Base-by-base conservation (phyloP, 257 asterid species). In the Lantana camara region DNA sequence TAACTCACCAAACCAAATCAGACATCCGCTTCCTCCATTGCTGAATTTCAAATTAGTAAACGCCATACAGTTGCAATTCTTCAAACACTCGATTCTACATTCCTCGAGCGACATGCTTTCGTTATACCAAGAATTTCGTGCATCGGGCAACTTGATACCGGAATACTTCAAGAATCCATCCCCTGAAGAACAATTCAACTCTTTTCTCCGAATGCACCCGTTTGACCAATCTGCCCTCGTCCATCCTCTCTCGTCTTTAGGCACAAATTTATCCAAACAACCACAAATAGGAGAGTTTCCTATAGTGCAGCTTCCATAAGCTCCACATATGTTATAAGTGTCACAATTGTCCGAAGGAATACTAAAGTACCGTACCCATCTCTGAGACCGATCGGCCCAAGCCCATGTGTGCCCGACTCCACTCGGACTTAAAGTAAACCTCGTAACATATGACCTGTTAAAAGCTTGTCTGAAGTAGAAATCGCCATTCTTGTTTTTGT, bases 11-110 rank as follows among this genome's bases (percentile, higher is more conserved):
- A 57, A 48, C 75, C 78, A 72, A 44, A 41, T 47, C 81, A 76
- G 22, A 63, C 81, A 76, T 15, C 81, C 81, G 71, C 70, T 16
- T 35, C 3, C 20, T 15, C 64, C 48, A 10, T 16, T n/a, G 14
- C 64, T 62, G 5, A 68, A 37, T 37, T 71, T 69, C 16, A 63
- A 37, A 63, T 67, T 60, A 7, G 81, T 16, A 42, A 56, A 76
- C 5, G 78, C 81, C 60, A 65, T 62, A 35, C 78, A 76, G 16
- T 52, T 55, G 23, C 81, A 76, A 20, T 76, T 64, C 23, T 35
- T 42, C 24, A 21, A 38, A 55, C 81, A 76, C 68, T 8, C 48
- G 0, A 9, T 57, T 54, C 38, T 12, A 40, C 81, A 72, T 38
- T 68, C 81, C 23, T 63, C 75, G 14, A 56, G 73, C 10, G 48